phyloP scores from a whole-genome alignment of 164 flowering plant genomes.

The Cinnamomum chago region DNA sequence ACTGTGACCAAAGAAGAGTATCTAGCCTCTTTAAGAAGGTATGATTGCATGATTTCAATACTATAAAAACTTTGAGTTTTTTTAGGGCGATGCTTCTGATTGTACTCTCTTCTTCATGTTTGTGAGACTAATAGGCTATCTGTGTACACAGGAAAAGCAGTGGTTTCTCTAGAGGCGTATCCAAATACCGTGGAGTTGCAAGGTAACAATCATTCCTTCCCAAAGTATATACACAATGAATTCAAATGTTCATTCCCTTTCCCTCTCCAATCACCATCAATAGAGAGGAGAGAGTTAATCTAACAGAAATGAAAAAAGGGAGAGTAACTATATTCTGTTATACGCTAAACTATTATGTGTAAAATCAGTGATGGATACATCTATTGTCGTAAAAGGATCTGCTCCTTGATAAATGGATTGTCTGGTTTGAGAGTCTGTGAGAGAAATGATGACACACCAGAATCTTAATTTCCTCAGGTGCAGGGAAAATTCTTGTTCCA shows the following conservation, averaged over 20 bases:
- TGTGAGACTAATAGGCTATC: neutral
- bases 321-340: too few species aligned
- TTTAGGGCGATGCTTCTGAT: too few species aligned
- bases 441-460: too few species aligned
- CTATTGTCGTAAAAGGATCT: too few species aligned
- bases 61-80: neutral
- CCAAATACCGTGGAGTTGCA: constrained; percentile 63
- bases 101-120: neutral
- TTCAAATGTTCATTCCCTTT: neutral
- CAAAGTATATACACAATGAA: neutral
- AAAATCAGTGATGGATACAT: too few species aligned
- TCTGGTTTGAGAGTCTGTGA: too few species aligned
- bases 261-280: neutral
- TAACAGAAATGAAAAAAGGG: too few species aligned
- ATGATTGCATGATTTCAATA: neutral
- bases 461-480: too few species aligned
- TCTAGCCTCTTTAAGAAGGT: constrained; percentile 58
- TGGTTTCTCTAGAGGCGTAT: constrained; percentile 68
- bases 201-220: constrained; percentile 18
- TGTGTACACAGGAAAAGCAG: constrained; percentile 45
- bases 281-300: neutral
- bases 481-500: too few species aligned
- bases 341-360: too few species aligned
- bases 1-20: constrained; percentile 49
- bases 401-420: too few species aligned